A percentile compares a stretch with the other conserved stretches of the same genome.
These are phyloP conservation scores for Forsythia suspensa DNA, from an alignment of 257 asterid genomes.

Conservation along the genomic window DNA sequence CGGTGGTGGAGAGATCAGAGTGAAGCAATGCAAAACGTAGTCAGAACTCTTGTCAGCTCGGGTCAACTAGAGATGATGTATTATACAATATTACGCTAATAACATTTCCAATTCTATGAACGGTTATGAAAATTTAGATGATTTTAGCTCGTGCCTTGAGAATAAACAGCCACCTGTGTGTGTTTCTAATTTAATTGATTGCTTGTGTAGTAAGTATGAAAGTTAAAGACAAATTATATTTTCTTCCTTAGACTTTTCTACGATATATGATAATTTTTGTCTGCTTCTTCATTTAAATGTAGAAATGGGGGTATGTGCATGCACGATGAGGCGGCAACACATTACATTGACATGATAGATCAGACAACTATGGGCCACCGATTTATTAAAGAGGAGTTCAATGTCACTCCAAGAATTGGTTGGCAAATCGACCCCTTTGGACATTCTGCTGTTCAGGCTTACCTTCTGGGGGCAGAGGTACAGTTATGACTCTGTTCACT, in stretches of 20 bases:
- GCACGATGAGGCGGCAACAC: conserved; percentile 98
- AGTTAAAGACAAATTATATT: neutral
- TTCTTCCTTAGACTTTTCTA: neutral
- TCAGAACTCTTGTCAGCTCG: conserved; percentile 55
- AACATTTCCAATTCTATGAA: neutral
- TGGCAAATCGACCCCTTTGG: conserved; percentile 99
- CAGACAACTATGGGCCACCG: conserved; percentile 93
- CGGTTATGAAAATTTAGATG: neutral
- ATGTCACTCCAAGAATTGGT: conserved; percentile 89
- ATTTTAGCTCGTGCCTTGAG: neutral
- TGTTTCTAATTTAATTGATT: neutral
- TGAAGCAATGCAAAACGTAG: conserved; percentile 57
- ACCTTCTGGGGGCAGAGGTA: conserved; percentile 97
- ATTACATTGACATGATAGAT: conserved; percentile 97
- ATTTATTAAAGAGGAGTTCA: conserved; percentile 71
- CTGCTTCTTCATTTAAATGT: conserved; percentile 18
- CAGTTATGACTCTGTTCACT: neutral
- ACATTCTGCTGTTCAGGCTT: conserved; percentile 98
- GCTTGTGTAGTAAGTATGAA: neutral
- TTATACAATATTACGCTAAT: conserved; percentile 2
- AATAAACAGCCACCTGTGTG: no score
- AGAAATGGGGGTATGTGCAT: conserved; percentile 99
- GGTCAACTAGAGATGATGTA: conserved; percentile 99
- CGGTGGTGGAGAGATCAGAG: conserved; percentile 96
- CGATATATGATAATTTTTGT: conserved; percentile 7